Evolutionary conservation across 306 rosid species (phyloP).

Genomic region (Citrullus colocynthis): DNA sequence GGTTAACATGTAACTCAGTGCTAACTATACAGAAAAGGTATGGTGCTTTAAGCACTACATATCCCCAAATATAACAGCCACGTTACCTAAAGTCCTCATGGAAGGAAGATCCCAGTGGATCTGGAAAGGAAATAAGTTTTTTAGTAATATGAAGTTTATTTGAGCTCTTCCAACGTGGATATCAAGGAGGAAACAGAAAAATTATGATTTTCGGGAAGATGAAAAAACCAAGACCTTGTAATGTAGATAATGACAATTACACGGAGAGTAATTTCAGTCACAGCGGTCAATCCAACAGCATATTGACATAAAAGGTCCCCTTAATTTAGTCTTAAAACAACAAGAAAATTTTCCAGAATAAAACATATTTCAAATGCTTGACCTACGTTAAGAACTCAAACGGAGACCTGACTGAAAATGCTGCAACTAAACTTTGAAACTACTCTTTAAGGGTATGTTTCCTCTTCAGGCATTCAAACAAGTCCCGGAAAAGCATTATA

Average conservation of each 20-base stretch:
- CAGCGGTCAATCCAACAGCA: not conserved
- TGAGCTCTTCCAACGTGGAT: not conserved
- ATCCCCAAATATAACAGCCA: not conserved
- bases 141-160: not conserved
- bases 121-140: not conserved
- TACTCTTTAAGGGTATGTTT: not conserved
- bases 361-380: not conserved
- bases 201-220: not conserved
- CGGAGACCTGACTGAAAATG: not conserved
- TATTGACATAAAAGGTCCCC: not conserved
- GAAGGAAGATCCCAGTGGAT: not conserved
- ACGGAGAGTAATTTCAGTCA: not conserved
- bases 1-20: not conserved
- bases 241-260: not conserved
- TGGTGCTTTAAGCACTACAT: not conserved
- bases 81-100: not conserved
- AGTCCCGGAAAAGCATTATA: not conserved
- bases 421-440: not conserved
- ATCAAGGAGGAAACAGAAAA: not conserved
- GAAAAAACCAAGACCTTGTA: not conserved
- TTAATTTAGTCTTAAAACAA: not conserved
- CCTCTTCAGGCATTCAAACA: not conserved
- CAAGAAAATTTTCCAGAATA: not conserved
- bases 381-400: slow-evolving; percentile 1
- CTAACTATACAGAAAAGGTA: not conserved